Evolutionary conservation across 2,329 filamentous ascomycete genomes (phyloP).

Genomic region (Cladosporium velox): DNA sequence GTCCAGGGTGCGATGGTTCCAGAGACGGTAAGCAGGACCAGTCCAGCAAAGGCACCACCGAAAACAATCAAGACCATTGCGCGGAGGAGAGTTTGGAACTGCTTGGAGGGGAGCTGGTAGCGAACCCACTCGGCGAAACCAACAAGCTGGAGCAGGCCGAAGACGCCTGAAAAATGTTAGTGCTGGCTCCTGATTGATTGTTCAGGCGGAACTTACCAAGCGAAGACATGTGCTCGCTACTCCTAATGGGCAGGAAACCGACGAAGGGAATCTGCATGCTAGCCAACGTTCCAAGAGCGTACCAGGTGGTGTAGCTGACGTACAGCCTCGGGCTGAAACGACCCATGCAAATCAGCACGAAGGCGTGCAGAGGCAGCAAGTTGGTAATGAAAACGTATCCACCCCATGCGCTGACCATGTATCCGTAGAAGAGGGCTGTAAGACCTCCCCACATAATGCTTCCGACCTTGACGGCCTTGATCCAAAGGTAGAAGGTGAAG

Average conservation of each 20-base stretch:
- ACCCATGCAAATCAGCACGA: slow-evolving; percentile 95
- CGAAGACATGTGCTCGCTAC: slow-evolving; percentile 97
- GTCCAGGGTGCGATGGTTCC: slow-evolving; percentile 97
- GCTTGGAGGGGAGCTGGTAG: slow-evolving; percentile 82
- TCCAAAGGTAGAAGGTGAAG: slow-evolving; percentile 98
- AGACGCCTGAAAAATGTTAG: slow-evolving; percentile 65
- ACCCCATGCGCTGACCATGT: slow-evolving; percentile 99
- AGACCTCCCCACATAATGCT: slow-evolving; percentile 96
- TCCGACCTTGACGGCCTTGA: slow-evolving; percentile 94
- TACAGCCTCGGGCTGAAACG: slow-evolving; percentile 92
- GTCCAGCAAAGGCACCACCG: slow-evolving; percentile 68
- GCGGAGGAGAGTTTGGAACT: slow-evolving; percentile 88
- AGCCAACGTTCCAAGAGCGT: slow-evolving; percentile 88
- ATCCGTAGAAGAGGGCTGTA: slow-evolving; percentile 95
- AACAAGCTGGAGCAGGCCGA: slow-evolving; percentile 90
- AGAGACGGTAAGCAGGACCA: slow-evolving; percentile 79
- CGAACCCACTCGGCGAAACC: slow-evolving; percentile 90
- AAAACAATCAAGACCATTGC: slow-evolving; percentile 75
- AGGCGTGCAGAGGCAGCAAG: slow-evolving; percentile 87
- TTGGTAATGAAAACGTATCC: slow-evolving; percentile 99
- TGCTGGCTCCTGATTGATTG: neutral
- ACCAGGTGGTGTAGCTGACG: slow-evolving; percentile 98
- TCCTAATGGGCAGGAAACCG: slow-evolving; percentile 92
- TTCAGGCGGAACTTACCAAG: slow-evolving; percentile 80
- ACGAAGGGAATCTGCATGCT: slow-evolving; percentile 99